Percentiles rank a stretch among this genome's conserved stretches.
Evolutionary conservation across 345 rosid genomes (phyloP).

Genomic region (Luvunga scandens): DNA sequence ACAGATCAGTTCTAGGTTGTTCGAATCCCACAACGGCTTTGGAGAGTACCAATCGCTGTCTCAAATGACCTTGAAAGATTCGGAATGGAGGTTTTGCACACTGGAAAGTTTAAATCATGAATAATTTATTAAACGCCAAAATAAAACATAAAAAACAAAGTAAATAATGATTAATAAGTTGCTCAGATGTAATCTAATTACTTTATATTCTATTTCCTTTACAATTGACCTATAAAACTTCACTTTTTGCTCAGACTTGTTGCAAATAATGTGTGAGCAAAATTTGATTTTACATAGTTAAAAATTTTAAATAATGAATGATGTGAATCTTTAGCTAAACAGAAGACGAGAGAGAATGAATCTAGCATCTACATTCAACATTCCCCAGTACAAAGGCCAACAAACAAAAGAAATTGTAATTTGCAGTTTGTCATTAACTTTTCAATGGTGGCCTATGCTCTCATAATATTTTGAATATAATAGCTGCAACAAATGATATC

Average conservation of each 20-base stretch:
- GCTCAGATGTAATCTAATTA: too few relatives aligned
- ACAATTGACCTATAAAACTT: too few relatives aligned
- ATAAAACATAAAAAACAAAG: too few relatives aligned
- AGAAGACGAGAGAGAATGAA: too few relatives aligned
- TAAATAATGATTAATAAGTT: too few relatives aligned
- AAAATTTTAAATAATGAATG: too few relatives aligned
- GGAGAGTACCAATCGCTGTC: conserved; percentile 34
- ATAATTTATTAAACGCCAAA: not conserved
- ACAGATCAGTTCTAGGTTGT: conserved; percentile 16
- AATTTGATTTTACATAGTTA: too few relatives aligned
- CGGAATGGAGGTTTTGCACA: conserved; percentile 44
- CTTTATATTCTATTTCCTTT: too few relatives aligned
- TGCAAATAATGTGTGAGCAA: too few relatives aligned
- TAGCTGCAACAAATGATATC: not conserved
- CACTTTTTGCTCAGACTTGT: too few relatives aligned
- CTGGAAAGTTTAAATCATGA: conserved; percentile 15
- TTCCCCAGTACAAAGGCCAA: not conserved
- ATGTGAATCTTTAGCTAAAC: too few relatives aligned
- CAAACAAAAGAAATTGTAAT: not conserved
- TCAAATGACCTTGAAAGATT: conserved; percentile 44
- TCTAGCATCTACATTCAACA: not conserved
- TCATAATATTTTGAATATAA: too few relatives aligned
- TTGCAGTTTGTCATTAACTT: not conserved
- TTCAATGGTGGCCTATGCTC: not conserved
- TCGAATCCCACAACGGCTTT: conserved; percentile 35